Evolutionary conservation across 1,284 basidiomycete genomes (phyloP), one percentile per base, ranked within the genome.

Genomic region (Moniliophthora roreri): DNA sequence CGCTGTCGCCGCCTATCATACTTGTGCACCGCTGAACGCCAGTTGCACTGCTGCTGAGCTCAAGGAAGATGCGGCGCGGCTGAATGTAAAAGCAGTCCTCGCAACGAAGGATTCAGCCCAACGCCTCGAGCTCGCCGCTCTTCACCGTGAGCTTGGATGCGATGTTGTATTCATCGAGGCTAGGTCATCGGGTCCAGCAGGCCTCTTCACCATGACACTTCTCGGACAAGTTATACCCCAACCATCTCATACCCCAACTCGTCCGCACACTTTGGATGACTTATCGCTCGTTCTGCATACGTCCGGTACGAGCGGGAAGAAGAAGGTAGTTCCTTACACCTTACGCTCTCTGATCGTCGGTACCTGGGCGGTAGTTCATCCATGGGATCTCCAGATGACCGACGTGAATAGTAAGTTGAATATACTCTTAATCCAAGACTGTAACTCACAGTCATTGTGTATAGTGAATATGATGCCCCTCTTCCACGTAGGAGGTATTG

Each of bases 391-490:
- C 16, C 69, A 69, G 4, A 53, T 63, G n/a, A 52, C 59, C 20
- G 75, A 78, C 56, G 68, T 77, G 21, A 78, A 78, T 56, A 63
- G 76, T 76, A 59, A 60, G 74, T 68, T 21, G 34, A 49, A 34
- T 26, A 21, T 48, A 39, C 32, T 20, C 21, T 21, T 28, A 11
- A n/a, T 40, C 11, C 20, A 42, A 1, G 24, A 15, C n/a, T 47
- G 15, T 36, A 13, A 13, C 13, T 38, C 28, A 20, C 15, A 32
- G 7, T 18, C n/a, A 13, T 48, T 34, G 18, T 46, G 4, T 45
- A 18, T 53, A 77, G 76, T 77, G 62, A 78, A 78, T 57, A 85
- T 87, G 72, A 87, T 87, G 85, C 84, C 84, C 34, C 51, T 81
- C 23, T 83, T 81, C 67, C 80, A 82, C 58, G 79, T 81, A 10